Base-by-base conservation (phyloP, 192 early-diverging fungal genomes). In the Coemansia guatemalensis region DNA sequence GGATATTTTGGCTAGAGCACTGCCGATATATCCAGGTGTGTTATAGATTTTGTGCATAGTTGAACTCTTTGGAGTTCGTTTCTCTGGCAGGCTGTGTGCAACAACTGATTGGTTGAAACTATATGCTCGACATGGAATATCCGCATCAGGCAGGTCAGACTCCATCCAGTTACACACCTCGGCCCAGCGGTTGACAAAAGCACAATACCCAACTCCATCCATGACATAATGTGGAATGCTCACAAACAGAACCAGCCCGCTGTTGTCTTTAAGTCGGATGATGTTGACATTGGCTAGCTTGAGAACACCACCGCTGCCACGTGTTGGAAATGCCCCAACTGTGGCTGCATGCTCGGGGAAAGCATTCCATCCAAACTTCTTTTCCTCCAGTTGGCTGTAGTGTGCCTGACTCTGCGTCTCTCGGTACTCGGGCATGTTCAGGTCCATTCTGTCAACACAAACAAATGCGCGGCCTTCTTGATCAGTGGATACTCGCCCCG, bases 91-190 rank as follows among this genome's bases (percentile, higher is more conserved):
- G 33, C 54, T 26, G 35, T 56, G 56, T 1, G 61, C 56, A 61
- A 80, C 60, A 8, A 65, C 50, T 0, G 20, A n/a, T 21, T 70
- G 67, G 50, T 74, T 68, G 68, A 80, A 80, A 29, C 60, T 64
- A 53, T 51, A 80, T 18, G 8, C 3, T 2, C 32, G 20, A 8
- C 0, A 2, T 27, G 51, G 33, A 6, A 30, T 9, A 2, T 11
- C 5, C 0, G 23, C 18, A 8, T 0, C 18, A 26, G 35, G 20
- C 20, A 25, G 2, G 2, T n/a, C 52, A 21, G 8, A 32, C 9
- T n/a, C 12, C 51, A 63, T 63, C 52, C 33, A 54, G 24, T 26
- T 33, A 32, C 52, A 54, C 8, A 64, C 24, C 53, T 68, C 57
- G 14, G 62, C 66, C 66, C 72, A 74, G 5, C 53, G 61, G 3